Percentiles rank a stretch among this genome's conserved stretches.
Conservation (phyloP, 176 grass and related monocot species). For the Saccharum officinarum region DNA sequence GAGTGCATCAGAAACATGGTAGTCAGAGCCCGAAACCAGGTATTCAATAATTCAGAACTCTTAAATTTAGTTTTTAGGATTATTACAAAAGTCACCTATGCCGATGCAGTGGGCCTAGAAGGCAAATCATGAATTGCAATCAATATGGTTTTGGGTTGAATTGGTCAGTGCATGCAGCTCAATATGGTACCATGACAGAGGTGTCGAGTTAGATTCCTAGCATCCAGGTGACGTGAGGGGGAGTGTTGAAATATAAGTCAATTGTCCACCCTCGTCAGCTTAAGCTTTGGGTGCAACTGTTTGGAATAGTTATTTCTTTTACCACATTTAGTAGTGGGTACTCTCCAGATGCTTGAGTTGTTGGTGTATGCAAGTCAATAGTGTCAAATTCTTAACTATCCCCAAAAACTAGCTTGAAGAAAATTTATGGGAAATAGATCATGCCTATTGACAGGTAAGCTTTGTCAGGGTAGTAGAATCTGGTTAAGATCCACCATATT, state of each 20-base stretch:
- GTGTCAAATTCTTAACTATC: background rate
- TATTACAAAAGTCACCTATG: background rate
- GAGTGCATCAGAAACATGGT: background rate
- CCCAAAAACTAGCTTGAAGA: background rate
- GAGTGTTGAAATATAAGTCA: background rate
- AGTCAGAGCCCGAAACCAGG: background rate
- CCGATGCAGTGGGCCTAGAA: background rate
- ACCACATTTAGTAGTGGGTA: background rate
- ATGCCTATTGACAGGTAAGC: background rate
- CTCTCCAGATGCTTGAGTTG: background rate
- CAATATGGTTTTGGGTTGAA: background rate
- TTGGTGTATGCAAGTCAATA: background rate
- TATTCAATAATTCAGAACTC: background rate
- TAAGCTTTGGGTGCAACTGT: background rate
- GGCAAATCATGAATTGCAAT: background rate
- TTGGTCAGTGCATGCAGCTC: background rate
- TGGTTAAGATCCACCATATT: background rate
- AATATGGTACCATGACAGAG: background rate
- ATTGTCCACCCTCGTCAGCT: background rate
- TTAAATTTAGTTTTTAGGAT: background rate
- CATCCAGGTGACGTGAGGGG: background rate
- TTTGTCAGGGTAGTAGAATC: background rate
- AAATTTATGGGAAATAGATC: background rate
- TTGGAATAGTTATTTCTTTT: background rate
- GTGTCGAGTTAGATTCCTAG: too few species aligned